These are phyloP conservation scores for Geotrichum siamense DNA, from an alignment of 1,139 yeast genomes.

Conservation along the genomic window DNA sequence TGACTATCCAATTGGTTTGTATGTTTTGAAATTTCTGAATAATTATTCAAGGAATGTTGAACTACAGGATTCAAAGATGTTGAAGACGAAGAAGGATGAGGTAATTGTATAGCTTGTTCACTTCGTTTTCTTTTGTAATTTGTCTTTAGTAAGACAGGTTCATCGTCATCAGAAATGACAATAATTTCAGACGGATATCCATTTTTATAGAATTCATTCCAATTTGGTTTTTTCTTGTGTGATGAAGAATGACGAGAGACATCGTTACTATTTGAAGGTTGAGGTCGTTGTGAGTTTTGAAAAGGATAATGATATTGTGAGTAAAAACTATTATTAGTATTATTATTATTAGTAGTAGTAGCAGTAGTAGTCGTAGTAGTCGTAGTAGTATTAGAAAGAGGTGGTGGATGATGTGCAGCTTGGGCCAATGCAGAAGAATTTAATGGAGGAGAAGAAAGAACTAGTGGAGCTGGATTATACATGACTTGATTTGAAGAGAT, in stretches of 20 bases:
- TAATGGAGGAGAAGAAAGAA: not conserved
- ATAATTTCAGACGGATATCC: conserved; percentile 34
- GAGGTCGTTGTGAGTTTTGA: not conserved
- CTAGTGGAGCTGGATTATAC: not conserved
- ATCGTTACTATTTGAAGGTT: conserved; percentile 5
- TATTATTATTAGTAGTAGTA: no score
- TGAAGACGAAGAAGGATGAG: conserved; percentile 7
- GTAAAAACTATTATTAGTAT: no score
- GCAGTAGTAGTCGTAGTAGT: not conserved
- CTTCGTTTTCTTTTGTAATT: not conserved
- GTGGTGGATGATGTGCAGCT: not conserved
- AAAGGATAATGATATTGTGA: not conserved
- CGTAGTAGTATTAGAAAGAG: not conserved
- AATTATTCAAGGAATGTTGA: not conserved
- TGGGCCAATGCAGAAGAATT: not conserved
- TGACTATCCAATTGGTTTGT: not conserved
- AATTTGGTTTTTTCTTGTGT: conserved; percentile 22
- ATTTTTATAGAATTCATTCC: conserved; percentile 32
- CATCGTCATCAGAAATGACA: conserved; percentile 31
- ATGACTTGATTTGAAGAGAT: not conserved
- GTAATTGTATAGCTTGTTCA: not conserved
- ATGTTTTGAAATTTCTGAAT: not conserved
- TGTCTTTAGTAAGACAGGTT: conserved; percentile 12
- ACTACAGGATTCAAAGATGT: conserved; percentile 1
- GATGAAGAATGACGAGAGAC: not conserved